phyloP scores from a whole-genome alignment of 139 green algal species.

The Coelastrella sp. region DNA sequence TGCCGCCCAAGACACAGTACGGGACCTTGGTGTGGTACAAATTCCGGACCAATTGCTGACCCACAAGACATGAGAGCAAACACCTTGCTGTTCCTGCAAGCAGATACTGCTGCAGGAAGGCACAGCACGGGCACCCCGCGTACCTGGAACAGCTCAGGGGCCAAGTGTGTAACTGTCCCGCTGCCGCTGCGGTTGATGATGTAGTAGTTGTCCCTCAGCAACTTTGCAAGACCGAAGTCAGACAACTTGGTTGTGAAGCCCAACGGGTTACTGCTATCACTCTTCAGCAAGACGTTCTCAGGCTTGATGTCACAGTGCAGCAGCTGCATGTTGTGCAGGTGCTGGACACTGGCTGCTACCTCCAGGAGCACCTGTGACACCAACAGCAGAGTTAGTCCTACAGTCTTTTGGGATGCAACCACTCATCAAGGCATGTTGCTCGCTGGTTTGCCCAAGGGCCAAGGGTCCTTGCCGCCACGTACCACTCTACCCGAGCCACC shows the following conservation, averaged over 20 bases:
- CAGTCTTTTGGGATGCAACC: too few relatives aligned
- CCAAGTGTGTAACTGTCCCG: constrained; percentile 74
- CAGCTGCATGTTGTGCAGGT: constrained; percentile 74
- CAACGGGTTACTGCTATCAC: constrained; percentile 42
- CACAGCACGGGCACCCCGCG: too few relatives aligned
- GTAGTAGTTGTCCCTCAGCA: constrained; percentile 77
- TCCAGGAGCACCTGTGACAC: constrained; percentile 71
- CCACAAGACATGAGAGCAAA: too few relatives aligned
- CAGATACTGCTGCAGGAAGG: too few relatives aligned
- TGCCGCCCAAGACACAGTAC: too few relatives aligned
- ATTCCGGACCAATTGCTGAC: too few relatives aligned
- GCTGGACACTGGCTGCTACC: constrained; percentile 71
- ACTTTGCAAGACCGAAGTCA: constrained; percentile 77
- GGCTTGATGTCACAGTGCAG: constrained; percentile 81
- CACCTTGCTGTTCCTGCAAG: too few relatives aligned
- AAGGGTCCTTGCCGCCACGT: too few relatives aligned
- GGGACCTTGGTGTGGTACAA: too few relatives aligned
- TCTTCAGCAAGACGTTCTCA: constrained; percentile 70
- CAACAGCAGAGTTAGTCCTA: neutral
- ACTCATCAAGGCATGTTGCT: too few relatives aligned
- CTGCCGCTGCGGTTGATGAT: constrained; percentile 71
- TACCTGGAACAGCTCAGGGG: constrained; percentile 74
- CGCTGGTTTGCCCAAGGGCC: too few relatives aligned
- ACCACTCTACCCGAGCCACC: too few relatives aligned
- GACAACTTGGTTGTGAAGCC: constrained; percentile 57